These are phyloP conservation scores for Spathaspora hagerdaliae DNA, from an alignment of 805 yeast genomes.

Conservation along the genomic window DNA sequence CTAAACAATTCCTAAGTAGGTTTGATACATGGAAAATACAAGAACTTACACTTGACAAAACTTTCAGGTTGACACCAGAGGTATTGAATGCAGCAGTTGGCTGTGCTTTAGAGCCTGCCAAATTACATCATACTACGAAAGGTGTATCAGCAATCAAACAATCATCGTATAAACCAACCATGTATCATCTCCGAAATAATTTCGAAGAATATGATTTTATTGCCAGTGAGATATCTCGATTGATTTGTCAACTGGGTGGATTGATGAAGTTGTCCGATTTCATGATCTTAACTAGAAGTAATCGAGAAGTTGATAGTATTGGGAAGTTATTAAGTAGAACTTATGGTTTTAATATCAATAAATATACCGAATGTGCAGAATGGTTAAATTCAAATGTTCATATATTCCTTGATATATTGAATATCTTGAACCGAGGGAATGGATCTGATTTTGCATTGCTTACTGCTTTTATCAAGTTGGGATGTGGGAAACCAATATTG, in stretches of 20 bases:
- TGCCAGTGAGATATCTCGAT: constrained; percentile 39
- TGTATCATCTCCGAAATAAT: constrained; percentile 12
- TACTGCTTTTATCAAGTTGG: constrained; percentile 22
- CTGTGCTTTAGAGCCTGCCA: constrained; percentile 11
- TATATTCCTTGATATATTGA: constrained; percentile 46
- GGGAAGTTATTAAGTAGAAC: constrained; percentile 28
- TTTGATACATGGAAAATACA: constrained; percentile 9
- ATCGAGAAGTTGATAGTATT: constrained; percentile 42
- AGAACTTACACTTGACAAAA: constrained; percentile 41
- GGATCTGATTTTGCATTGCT: constrained; percentile 31
- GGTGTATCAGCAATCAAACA: constrained; percentile 12
- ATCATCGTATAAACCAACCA: constrained; percentile 20
- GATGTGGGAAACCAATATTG: not conserved
- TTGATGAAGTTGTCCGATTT: constrained; percentile 44
- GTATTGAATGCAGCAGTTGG: constrained; percentile 43
- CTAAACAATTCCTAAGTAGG: constrained; percentile 15
- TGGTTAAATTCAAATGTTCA: constrained; percentile 49
- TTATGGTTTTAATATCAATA: constrained; percentile 41
- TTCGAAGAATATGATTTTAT: constrained; percentile 42
- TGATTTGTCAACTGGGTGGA: constrained; percentile 40
- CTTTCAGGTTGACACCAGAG: constrained; percentile 62
- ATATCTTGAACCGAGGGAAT: constrained; percentile 31
- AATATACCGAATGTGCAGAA: constrained; percentile 43
- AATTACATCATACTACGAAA: constrained; percentile 1
- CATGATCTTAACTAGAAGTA: constrained; percentile 50